phyloP scores from a whole-genome alignment of 2,329 filamentous ascomycete genomes.

The Plenodomus biglobosus region DNA sequence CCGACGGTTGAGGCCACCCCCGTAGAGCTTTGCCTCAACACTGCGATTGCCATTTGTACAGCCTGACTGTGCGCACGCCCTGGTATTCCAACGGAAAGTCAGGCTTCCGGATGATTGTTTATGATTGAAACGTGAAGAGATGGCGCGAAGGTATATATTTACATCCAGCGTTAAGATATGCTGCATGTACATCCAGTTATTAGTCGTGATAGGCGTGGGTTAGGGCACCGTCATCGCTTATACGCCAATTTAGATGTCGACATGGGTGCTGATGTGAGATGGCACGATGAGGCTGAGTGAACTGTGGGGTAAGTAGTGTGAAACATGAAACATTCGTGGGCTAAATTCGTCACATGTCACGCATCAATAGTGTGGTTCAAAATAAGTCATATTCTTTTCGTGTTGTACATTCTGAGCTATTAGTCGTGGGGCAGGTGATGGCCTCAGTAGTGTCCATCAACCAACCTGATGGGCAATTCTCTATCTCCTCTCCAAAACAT shows the following conservation, averaged over 20 bases:
- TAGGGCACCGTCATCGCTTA: neutral
- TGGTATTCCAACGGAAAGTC: too few species aligned
- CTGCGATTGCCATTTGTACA: too few species aligned
- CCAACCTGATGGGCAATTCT: neutral
- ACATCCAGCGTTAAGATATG: too few species aligned
- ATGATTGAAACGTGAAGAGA: too few species aligned
- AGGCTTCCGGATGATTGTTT: too few species aligned
- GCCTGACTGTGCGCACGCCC: too few species aligned
- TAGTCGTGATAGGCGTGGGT: neutral
- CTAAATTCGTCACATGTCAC: neutral
- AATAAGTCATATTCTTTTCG: neutral
- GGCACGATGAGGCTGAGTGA: neutral
- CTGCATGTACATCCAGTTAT: neutral
- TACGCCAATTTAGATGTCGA: neutral
- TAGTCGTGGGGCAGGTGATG: neutral
- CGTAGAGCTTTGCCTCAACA: too few species aligned
- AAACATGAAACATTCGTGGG: neutral
- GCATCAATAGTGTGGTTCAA: neutral
- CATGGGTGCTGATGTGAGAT: neutral
- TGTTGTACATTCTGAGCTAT: neutral
- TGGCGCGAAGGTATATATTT: too few species aligned
- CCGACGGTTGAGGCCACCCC: too few species aligned
- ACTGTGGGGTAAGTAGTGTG: neutral
- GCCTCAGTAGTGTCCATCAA: neutral
- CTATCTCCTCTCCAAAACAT: constrained; percentile 23